Percentiles rank a stretch among this genome's conserved stretches.
Conservation (phyloP, 192 early-diverging fungal genomes). For the Coemansia sp. region DNA sequence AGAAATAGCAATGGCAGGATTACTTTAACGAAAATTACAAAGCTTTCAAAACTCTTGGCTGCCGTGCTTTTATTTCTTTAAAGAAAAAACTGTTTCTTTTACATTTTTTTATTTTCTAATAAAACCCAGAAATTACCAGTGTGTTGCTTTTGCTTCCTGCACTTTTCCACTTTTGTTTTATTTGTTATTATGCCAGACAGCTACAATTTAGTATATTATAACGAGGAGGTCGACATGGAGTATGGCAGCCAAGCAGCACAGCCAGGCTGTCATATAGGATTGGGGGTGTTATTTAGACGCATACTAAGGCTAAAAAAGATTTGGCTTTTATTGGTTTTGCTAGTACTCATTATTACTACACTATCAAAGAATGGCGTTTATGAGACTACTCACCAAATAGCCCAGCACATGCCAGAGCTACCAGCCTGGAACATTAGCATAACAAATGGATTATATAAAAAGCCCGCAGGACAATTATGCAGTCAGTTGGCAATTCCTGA, state of each 20-base stretch:
- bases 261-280: background rate
- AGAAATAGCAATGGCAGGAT: too few species aligned
- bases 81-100: background rate
- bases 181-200: background rate
- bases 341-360: background rate
- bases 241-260: background rate
- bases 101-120: background rate
- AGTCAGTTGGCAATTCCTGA: constrained; percentile 16
- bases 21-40: too few species aligned
- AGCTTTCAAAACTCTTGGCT: too few species aligned
- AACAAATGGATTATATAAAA: background rate
- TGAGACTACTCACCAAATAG: background rate
- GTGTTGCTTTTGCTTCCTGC: background rate
- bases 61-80: background rate
- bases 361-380: background rate
- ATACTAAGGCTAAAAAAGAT: background rate
- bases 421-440: background rate
- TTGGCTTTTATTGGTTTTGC: background rate
- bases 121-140: background rate
- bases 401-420: constrained; percentile 1
- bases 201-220: background rate
- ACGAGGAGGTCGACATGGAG: background rate
- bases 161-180: background rate
- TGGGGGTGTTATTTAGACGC: background rate
- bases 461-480: background rate